Percentiles rank a stretch among this genome's conserved stretches.
Evolutionary conservation across 2,329 filamentous ascomycete species (phyloP).

Genomic region (Talaromyces pinophilus): DNA sequence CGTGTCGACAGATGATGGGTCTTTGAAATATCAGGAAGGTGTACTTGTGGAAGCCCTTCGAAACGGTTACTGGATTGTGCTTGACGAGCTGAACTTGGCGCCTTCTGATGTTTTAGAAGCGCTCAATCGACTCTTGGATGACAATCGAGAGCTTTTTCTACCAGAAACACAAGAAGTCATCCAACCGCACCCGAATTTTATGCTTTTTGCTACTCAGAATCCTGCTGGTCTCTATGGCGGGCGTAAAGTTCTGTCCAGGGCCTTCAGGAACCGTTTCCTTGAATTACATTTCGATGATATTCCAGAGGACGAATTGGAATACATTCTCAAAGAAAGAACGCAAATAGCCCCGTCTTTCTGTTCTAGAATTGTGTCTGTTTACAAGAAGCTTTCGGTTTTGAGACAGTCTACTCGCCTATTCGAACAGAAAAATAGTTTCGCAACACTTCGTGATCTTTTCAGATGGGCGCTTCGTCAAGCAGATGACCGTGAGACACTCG

Average conservation of each 20-base stretch:
- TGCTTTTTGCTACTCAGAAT: slow-evolving; percentile 98
- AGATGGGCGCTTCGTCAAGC: slow-evolving; percentile 87
- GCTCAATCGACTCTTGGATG: slow-evolving; percentile 89
- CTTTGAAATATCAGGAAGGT: slow-evolving; percentile 87
- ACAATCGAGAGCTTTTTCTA: slow-evolving; percentile 92
- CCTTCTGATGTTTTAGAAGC: slow-evolving; percentile 97
- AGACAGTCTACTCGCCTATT: slow-evolving; percentile 90
- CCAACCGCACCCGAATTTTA: slow-evolving; percentile 89
- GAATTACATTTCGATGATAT: slow-evolving; percentile 99
- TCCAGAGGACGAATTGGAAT: slow-evolving; percentile 87
- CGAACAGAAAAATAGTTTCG: slow-evolving; percentile 96
- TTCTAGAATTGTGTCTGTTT: slow-evolving; percentile 85
- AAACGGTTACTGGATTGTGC: slow-evolving; percentile 94
- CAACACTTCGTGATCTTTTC: slow-evolving; percentile 92
- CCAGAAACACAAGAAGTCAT: slow-evolving; percentile 96
- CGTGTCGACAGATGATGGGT: slow-evolving; percentile 79
- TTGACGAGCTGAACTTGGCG: slow-evolving; percentile 95
- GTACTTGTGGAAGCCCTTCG: slow-evolving; percentile 88
- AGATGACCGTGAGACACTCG: slow-evolving; percentile 83
- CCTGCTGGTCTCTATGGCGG: slow-evolving; percentile 94
- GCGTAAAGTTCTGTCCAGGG: slow-evolving; percentile 86
- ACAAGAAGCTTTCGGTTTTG: slow-evolving; percentile 85
- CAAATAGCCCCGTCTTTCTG: slow-evolving; percentile 91
- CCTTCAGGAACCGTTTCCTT: slow-evolving; percentile 94
- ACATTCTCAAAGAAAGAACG: slow-evolving; percentile 84